Evolutionary conservation across 1,284 basidiomycete species (phyloP).

Genomic region (Trichosporon sp.): DNA sequence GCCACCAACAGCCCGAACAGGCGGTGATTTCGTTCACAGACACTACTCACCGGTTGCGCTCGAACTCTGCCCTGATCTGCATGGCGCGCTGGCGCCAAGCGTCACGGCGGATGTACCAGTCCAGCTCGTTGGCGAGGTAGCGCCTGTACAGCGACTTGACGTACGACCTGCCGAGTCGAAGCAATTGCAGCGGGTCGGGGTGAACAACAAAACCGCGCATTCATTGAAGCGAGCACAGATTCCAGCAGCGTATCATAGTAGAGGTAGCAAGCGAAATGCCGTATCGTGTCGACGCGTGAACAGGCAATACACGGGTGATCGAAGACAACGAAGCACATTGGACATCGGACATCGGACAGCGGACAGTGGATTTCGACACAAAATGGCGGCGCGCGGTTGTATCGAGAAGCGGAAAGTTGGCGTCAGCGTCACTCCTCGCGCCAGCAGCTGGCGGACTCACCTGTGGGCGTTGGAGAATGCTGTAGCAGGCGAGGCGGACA

Average conservation of each 20-base stretch:
- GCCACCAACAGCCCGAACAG: no score
- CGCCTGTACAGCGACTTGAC: conserved; percentile 89
- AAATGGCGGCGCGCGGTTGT: neutral
- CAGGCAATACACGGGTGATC: neutral
- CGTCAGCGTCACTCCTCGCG: neutral
- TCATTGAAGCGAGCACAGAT: no score
- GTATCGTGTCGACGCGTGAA: neutral
- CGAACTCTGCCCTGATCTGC: conserved; percentile 84
- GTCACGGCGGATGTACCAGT: conserved; percentile 82
- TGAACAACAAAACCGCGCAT: neutral
- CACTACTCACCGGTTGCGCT: conserved; percentile 69
- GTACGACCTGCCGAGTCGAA: conserved; percentile 54
- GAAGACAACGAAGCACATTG: neutral
- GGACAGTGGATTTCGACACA: neutral
- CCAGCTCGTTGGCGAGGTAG: conserved; percentile 72
- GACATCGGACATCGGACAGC: neutral
- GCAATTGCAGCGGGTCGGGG: neutral
- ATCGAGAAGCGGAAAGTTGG: neutral
- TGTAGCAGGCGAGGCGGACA: neutral
- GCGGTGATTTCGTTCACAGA: neutral
- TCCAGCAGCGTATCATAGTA: neutral
- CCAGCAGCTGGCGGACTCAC: neutral
- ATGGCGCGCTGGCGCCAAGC: conserved; percentile 78
- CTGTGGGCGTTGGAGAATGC: conserved; percentile 1
- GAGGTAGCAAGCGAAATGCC: neutral